Conservation (phyloP, 148 eudicot genomes). For the Mesembryanthemum crystallinum region DNA sequence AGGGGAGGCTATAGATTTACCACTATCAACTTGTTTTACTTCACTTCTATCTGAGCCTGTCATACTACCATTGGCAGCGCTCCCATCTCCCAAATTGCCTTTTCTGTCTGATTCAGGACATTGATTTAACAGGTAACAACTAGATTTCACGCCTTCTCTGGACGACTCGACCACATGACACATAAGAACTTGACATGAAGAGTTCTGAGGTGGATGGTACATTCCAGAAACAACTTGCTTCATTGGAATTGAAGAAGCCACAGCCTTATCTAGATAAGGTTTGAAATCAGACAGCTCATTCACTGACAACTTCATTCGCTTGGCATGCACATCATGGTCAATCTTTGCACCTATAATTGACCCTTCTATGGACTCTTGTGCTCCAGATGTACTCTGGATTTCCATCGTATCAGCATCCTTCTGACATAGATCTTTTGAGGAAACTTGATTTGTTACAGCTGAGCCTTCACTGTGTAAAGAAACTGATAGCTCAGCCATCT, state of each 20-base stretch:
- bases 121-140: conserved; percentile 58
- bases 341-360: conserved; percentile 25
- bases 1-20: conserved; percentile 63
- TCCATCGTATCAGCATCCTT: conserved; percentile 38
- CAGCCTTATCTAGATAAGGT: conserved; percentile 39
- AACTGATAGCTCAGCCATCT: conserved; percentile 32
- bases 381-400: conserved; percentile 24
- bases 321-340: conserved; percentile 33
- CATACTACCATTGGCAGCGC: conserved; percentile 30
- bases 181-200: conserved; percentile 38
- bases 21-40: conserved; percentile 46
- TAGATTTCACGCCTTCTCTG: conserved; percentile 51
- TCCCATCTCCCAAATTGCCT: conserved; percentile 26
- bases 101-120: conserved; percentile 29
- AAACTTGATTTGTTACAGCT: conserved; percentile 45
- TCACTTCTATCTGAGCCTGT: conserved; percentile 45
- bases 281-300: conserved; percentile 47
- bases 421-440: conserved; percentile 24
- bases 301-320: conserved; percentile 53
- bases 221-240: conserved; percentile 43
- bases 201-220: conserved; percentile 26
- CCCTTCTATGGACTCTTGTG: conserved; percentile 29
- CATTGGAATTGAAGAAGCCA: conserved; percentile 39
- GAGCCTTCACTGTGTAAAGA: conserved; percentile 51
- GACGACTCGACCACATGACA: conserved; percentile 86